phyloP scores from a whole-genome alignment of 805 yeast genomes.

The Nadsonia fulvescens region DNA sequence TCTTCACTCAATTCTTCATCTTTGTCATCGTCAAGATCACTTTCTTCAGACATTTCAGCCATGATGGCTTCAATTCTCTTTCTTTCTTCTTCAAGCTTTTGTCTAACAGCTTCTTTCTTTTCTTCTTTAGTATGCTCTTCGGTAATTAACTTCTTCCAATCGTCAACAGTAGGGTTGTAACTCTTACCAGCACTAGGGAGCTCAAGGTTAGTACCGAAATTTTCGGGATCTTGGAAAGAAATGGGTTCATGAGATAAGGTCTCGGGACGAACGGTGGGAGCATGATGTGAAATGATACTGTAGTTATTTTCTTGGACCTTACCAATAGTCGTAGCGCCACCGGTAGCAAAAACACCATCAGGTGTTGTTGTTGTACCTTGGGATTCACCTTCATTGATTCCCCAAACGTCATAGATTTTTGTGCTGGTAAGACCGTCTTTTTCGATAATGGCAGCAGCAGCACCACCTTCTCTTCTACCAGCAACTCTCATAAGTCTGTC shows the following conservation, averaged over 20 bases:
- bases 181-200: slow-evolving; percentile 79
- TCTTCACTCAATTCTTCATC: slow-evolving; percentile 19
- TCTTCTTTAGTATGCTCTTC: slow-evolving; percentile 51
- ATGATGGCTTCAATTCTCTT: slow-evolving; percentile 48
- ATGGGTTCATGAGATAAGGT: slow-evolving; percentile 35
- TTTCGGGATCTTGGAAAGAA: slow-evolving; percentile 30
- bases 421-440: slow-evolving; percentile 45
- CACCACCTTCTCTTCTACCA: slow-evolving; percentile 47
- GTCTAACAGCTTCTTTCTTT: slow-evolving; percentile 44
- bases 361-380: too few species aligned
- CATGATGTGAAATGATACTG: slow-evolving; percentile 6
- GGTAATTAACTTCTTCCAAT: slow-evolving; percentile 61
- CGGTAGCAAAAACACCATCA: too few species aligned
- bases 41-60: slow-evolving; percentile 24
- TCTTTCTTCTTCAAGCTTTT: slow-evolving; percentile 42
- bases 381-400: slow-evolving; percentile 16
- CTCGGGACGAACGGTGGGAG: slow-evolving; percentile 14
- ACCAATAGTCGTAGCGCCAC: neutral
- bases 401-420: slow-evolving; percentile 58
- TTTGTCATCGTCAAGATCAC: slow-evolving; percentile 14
- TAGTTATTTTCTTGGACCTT: slow-evolving; percentile 5
- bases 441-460: slow-evolving; percentile 32
- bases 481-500: slow-evolving; percentile 54
- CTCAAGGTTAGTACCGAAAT: slow-evolving; percentile 20
- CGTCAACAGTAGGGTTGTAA: slow-evolving; percentile 71